Base-by-base conservation (phyloP, 352 stramenopile species). In the Thalassiosira hispida region DNA sequence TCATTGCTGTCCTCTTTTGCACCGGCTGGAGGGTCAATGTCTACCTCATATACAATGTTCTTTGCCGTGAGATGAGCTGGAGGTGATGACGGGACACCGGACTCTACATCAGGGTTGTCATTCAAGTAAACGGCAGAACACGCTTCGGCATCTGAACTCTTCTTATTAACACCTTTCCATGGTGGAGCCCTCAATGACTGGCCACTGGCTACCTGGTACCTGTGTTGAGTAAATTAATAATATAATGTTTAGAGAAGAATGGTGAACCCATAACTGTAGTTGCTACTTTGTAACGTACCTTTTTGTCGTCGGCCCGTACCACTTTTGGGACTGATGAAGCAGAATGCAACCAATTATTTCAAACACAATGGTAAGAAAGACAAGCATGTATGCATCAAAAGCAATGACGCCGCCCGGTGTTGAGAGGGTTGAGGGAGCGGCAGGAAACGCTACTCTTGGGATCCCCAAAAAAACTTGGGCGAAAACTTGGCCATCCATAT, bases 41-140 rank as follows among this genome's bases (percentile, higher is more conserved):
- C 60, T 57, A 68, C 60, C 29, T 68, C 60, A 57, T 68, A 68
- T 20, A 68, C 60, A 40, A 68, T 68, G 57, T 68, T 29, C 60
- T 38, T 38, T 22, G 60, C 60, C 11, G 16, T 47, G 22, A 68
- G 60, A 68, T 68, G 60, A 40, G 38, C 38, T 22, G 38, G 38
- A 20, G 18, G 38, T 11, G 60, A 11, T n/a, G 0, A 8, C 8
- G 60, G 60, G 60, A 68, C 18, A 20, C 40, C 38, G 9, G 44
- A 20, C 20, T 29, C 33, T 16, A 35, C 49, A 35, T 35, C 49
- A 31, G 31, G 31, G 31, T 8, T 38, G 31, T 38, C 8, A 8
- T 3, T 8, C 31, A 38, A 9, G 31, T 38, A 3, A 38, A 38
- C 8, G 31, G 31, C 31, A 38, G 31, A 38, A 3, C 8, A 9